Conservation (phyloP, 306 rosid species). For the Rosa persica region DNA sequence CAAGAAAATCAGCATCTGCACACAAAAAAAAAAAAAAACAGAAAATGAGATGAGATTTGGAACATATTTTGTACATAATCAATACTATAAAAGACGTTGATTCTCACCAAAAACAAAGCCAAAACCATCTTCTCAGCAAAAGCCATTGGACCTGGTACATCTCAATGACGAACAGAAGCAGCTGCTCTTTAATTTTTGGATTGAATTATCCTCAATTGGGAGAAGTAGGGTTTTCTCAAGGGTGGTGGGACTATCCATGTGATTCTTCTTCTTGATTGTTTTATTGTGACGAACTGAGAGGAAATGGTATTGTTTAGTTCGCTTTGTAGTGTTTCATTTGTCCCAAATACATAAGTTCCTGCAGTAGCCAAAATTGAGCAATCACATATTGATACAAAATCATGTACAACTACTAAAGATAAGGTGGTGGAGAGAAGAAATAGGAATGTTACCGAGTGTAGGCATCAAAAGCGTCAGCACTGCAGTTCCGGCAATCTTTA, state of each 20-base stretch:
- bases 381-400: background rate
- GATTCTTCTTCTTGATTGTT: conserved; percentile 5
- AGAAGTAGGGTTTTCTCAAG: conserved; percentile 59
- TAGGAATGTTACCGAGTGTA: conserved; percentile 53
- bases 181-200: conserved; percentile 15
- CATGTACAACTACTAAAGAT: background rate
- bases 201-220: conserved; percentile 32
- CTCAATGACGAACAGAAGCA: conserved; percentile 9
- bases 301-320: background rate
- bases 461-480: conserved; percentile 70
- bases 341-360: conserved; percentile 69
- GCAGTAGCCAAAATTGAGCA: conserved; percentile 27
- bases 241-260: conserved; percentile 19
- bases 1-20: conserved; percentile 61
- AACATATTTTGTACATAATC: background rate
- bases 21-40: background rate
- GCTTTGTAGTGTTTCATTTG: conserved; percentile 11
- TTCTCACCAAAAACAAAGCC: conserved; percentile 53
- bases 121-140: conserved; percentile 89
- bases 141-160: conserved; percentile 67
- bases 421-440: background rate
- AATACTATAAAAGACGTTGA: background rate
- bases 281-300: background rate
- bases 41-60: background rate
- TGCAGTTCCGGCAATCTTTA: conserved; percentile 62